These are phyloP conservation scores for Catunica adiposa DNA, from an alignment of 2,329 filamentous ascomycete genomes.

Conservation along the genomic window DNA sequence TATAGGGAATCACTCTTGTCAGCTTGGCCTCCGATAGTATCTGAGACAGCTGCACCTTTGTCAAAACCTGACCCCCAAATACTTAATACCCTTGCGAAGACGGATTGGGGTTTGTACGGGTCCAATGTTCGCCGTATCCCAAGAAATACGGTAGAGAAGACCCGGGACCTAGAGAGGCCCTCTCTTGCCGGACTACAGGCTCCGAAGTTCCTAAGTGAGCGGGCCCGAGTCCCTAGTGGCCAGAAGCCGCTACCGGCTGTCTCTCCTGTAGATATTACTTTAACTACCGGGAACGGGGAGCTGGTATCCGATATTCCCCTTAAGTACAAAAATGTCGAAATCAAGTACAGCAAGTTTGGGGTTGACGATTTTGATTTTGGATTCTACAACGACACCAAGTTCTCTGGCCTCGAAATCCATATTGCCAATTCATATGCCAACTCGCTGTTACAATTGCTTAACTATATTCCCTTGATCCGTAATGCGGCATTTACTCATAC, in stretches of 20 bases:
- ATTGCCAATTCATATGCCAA: conserved; percentile 96
- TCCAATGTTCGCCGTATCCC: conserved; percentile 56
- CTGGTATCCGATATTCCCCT: conserved; percentile 62
- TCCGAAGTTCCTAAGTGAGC: conserved; percentile 90
- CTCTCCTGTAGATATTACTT: conserved; percentile 18
- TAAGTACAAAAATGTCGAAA: conserved; percentile 87
- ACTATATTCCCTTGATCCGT: conserved; percentile 74
- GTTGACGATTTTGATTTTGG: conserved; percentile 99
- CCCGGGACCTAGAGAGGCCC: conserved; percentile 43
- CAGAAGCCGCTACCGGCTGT: conserved; percentile 25
- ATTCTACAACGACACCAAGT: conserved; percentile 86
- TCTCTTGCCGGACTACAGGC: conserved; percentile 47
- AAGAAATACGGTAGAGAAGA: conserved; percentile 73
- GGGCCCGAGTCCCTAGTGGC: conserved; percentile 51
- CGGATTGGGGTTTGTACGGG: conserved; percentile 63
- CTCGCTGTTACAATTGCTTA: conserved; percentile 73
- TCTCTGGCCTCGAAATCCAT: conserved; percentile 87
- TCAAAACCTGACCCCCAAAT: conserved; percentile 56
- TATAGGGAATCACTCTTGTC: conserved; percentile 81
- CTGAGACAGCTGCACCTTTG: conserved; percentile 72
- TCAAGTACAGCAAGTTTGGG: conserved; percentile 97
- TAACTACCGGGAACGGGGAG: conserved; percentile 15
- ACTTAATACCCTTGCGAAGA: conserved; percentile 48
- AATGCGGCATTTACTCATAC: conserved; percentile 83
- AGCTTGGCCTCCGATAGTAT: conserved; percentile 74